phyloP scores from a whole-genome alignment of 2,329 filamentous ascomycete genomes.

The Ramichloridium luteum region DNA sequence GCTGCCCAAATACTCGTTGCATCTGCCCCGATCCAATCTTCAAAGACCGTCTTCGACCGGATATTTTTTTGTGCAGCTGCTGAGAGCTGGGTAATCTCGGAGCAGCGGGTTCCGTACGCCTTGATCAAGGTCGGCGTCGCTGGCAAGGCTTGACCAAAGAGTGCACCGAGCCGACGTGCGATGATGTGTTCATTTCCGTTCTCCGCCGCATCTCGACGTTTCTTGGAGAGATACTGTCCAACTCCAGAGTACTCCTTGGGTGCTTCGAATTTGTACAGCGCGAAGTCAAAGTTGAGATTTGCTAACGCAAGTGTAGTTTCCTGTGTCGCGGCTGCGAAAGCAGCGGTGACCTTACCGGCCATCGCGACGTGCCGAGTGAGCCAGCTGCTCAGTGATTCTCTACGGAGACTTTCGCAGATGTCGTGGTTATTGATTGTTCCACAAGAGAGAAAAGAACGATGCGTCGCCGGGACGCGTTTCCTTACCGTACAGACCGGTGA shows the following conservation, averaged over 20 bases:
- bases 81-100: background rate
- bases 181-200: background rate
- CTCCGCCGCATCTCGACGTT: background rate
- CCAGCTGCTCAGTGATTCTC: background rate
- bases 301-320: background rate
- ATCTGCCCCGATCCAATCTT: background rate
- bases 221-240: slow-evolving; percentile 1
- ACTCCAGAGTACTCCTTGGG: background rate
- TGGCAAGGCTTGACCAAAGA: slow-evolving; percentile 1
- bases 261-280: background rate
- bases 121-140: background rate
- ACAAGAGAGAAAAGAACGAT: background rate
- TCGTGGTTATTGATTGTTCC: slow-evolving; percentile 1
- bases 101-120: background rate
- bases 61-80: background rate
- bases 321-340: background rate
- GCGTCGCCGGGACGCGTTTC: too few relatives aligned
- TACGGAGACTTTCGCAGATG: background rate
- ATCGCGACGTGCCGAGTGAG: too few relatives aligned
- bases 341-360: background rate
- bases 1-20: slow-evolving; percentile 1
- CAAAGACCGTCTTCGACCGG: background rate
- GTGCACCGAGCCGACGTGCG: background rate
- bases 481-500: too few relatives aligned
- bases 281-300: slow-evolving; percentile 1